These are phyloP conservation scores for Moelleriella libera DNA, from an alignment of 2,329 filamentous ascomycete genomes.

Conservation along the genomic window DNA sequence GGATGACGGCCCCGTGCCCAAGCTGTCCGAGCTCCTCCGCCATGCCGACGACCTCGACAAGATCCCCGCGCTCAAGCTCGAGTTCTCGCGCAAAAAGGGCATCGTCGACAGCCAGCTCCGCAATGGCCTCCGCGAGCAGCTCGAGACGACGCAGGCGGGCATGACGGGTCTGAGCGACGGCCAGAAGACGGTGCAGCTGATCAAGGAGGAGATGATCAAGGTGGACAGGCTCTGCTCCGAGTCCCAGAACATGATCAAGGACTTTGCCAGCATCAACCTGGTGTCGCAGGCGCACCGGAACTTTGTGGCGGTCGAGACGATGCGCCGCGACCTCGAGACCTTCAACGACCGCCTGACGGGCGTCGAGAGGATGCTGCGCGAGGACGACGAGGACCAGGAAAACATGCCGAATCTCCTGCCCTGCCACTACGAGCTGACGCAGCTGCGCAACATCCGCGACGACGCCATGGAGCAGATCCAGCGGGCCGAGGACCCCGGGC, in stretches of 20 bases:
- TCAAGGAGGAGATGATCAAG: slow-evolving; percentile 97
- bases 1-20: slow-evolving; percentile 53
- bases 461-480: slow-evolving; percentile 95
- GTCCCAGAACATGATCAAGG: slow-evolving; percentile 91
- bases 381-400: slow-evolving; percentile 76
- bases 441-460: slow-evolving; percentile 85
- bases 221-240: slow-evolving; percentile 97
- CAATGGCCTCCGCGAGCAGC: slow-evolving; percentile 75
- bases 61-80: slow-evolving; percentile 74
- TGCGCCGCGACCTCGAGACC: slow-evolving; percentile 79
- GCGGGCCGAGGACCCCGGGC: slow-evolving; percentile 54
- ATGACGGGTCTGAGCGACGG: slow-evolving; percentile 82
- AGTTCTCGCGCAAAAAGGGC: slow-evolving; percentile 88
- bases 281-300: slow-evolving; percentile 93
- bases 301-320: slow-evolving; percentile 84
- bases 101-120: slow-evolving; percentile 85
- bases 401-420: slow-evolving; percentile 84
- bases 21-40: slow-evolving; percentile 83
- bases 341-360: slow-evolving; percentile 66
- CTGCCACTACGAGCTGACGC: slow-evolving; percentile 84
- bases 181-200: slow-evolving; percentile 79
- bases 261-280: slow-evolving; percentile 85
- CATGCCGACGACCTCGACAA: slow-evolving; percentile 97
- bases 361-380: slow-evolving; percentile 64
- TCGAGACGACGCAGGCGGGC: slow-evolving; percentile 86